Evolutionary conservation across 352 stramenopile species (phyloP).

Genomic region (Phytophthora pluvialis): DNA sequence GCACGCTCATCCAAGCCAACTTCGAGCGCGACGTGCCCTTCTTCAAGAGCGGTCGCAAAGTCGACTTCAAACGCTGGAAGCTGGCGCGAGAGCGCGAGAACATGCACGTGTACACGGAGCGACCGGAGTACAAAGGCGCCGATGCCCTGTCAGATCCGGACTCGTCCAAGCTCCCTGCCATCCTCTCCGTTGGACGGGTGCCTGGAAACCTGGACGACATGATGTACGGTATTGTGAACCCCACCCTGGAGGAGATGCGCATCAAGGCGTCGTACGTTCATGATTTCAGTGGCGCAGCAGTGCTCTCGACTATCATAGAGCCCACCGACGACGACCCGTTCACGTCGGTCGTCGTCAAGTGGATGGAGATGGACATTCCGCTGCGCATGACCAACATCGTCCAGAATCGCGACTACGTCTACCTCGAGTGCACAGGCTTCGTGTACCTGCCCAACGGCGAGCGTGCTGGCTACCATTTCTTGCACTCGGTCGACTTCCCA

Average conservation of each 20-base stretch:
- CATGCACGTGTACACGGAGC: conserved; percentile 44
- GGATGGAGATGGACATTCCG: conserved; percentile 51
- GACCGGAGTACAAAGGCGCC: conserved; percentile 35
- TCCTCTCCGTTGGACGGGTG: conserved; percentile 39
- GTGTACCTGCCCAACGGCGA: conserved; percentile 50
- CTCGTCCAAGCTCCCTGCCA: conserved; percentile 35
- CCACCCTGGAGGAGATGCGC: conserved; percentile 43
- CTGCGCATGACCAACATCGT: conserved; percentile 39
- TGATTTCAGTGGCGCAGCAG: conserved; percentile 35
- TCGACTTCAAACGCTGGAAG: conserved; percentile 42
- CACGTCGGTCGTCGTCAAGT: conserved; percentile 48
- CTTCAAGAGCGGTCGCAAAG: conserved; percentile 35
- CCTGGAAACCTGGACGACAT: conserved; percentile 47
- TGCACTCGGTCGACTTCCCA: conserved; percentile 66
- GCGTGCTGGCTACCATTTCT: conserved; percentile 60
- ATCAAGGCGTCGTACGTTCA: conserved; percentile 47
- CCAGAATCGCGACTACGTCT: conserved; percentile 70
- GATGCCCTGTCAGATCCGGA: conserved; percentile 29
- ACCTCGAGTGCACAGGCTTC: conserved; percentile 61
- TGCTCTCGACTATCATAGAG: conserved; percentile 44
- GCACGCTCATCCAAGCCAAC: conserved; percentile 44
- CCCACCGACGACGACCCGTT: conserved; percentile 37
- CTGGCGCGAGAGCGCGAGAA: conserved; percentile 42
- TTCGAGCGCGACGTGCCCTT: conserved; percentile 40
- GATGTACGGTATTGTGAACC: conserved; percentile 48